Conservation (phyloP, 2,329 filamentous ascomycete species). For the Magnaporthiopsis incrustans region DNA sequence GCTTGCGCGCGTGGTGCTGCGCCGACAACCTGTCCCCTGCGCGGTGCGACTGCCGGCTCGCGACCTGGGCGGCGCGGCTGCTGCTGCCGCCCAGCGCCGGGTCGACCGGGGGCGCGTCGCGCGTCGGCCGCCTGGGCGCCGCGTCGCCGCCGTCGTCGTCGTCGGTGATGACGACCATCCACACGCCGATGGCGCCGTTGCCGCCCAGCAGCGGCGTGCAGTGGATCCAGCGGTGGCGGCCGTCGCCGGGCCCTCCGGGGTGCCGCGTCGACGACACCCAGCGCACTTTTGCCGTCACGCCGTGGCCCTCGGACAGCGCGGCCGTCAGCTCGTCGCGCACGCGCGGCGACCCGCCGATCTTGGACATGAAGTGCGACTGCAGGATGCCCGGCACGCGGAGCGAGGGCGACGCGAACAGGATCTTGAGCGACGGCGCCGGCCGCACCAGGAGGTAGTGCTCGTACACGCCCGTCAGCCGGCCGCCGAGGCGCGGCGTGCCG, state of each 20-base stretch:
- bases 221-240: constrained; percentile 66
- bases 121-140: background rate
- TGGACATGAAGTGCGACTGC: constrained; percentile 48
- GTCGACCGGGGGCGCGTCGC: constrained; percentile 7
- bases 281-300: constrained; percentile 66
- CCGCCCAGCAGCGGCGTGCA: constrained; percentile 64
- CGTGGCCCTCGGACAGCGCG: constrained; percentile 60
- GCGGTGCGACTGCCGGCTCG: background rate
- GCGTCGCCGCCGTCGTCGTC: constrained; percentile 35
- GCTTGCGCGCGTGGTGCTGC: background rate
- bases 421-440: constrained; percentile 56
- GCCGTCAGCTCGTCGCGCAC: constrained; percentile 40
- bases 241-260: constrained; percentile 33
- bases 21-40: background rate
- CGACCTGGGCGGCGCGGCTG: background rate
- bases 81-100: background rate
- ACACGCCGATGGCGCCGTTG: constrained; percentile 63
- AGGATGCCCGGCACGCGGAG: constrained; percentile 61
- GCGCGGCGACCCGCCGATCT: constrained; percentile 40
- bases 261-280: constrained; percentile 48
- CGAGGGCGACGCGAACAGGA: constrained; percentile 62
- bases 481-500: constrained; percentile 8
- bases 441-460: constrained; percentile 57
- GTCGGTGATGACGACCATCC: constrained; percentile 70
- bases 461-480: constrained; percentile 33